Percentiles rank a stretch among this genome's conserved stretches.
Evolutionary conservation across 1,284 basidiomycete species (phyloP).

Genomic region (Leccinum fallax): DNA sequence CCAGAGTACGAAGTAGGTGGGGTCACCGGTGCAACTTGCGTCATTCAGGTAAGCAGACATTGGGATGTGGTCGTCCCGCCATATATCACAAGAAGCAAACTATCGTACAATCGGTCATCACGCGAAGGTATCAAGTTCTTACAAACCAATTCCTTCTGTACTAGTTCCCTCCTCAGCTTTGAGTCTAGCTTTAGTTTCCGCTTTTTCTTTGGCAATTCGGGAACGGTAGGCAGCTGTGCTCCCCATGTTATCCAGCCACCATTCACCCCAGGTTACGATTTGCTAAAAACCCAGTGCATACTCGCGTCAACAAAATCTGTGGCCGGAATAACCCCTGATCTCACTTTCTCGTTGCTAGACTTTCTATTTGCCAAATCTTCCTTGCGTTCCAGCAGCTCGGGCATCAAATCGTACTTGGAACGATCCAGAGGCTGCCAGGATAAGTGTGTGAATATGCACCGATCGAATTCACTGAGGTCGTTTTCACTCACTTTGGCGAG

Average conservation of each 20-base stretch:
- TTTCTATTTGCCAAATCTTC: not conserved
- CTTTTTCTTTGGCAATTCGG: constrained; percentile 12
- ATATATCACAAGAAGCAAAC: too few species aligned
- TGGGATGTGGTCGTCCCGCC: too few species aligned
- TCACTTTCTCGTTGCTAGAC: constrained; percentile 1
- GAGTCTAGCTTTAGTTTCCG: constrained; percentile 2
- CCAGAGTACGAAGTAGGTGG: too few species aligned
- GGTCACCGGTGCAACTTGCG: too few species aligned
- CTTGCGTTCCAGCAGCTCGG: constrained; percentile 11
- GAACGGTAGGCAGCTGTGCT: constrained; percentile 21
- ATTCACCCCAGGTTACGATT: constrained; percentile 9
- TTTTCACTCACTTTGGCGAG: constrained; percentile 11
- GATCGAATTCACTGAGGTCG: not conserved
- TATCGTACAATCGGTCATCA: not conserved
- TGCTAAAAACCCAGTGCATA: not conserved
- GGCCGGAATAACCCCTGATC: not conserved
- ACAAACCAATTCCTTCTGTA: not conserved
- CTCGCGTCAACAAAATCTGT: not conserved
- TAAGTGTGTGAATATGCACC: not conserved
- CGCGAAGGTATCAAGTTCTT: not conserved
- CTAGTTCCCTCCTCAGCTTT: not conserved
- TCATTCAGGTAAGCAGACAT: too few species aligned
- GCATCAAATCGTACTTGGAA: constrained; percentile 18
- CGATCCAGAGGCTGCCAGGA: constrained; percentile 18
- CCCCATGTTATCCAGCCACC: constrained; percentile 22